phyloP scores from a whole-genome alignment of 192 early-diverging fungal species.

The Coemansia sp. region DNA sequence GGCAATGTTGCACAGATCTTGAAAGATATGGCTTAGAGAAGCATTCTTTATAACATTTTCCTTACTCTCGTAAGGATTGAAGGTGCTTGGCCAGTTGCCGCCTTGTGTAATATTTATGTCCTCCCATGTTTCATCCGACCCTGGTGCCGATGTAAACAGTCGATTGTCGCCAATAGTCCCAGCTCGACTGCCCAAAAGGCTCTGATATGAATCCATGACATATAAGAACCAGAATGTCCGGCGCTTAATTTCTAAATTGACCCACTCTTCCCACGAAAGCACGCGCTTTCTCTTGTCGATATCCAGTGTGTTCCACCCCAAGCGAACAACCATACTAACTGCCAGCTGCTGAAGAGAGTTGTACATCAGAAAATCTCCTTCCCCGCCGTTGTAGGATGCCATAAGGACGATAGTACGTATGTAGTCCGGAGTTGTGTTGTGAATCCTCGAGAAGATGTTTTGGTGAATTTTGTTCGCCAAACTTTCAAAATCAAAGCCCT shows the following conservation, averaged over 20 bases:
- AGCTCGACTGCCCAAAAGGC: constrained; percentile 31
- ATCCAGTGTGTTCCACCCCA: constrained; percentile 45
- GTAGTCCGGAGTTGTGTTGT: constrained; percentile 28
- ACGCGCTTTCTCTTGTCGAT: background rate
- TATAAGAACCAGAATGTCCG: constrained; percentile 36
- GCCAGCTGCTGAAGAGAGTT: constrained; percentile 37
- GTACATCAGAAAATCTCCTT: constrained; percentile 43
- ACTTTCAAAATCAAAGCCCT: constrained; percentile 28
- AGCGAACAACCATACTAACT: constrained; percentile 26
- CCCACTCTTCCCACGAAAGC: constrained; percentile 37
- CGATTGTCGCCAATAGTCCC: constrained; percentile 25
- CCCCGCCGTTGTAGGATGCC: constrained; percentile 39
- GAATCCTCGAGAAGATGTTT: constrained; percentile 26
- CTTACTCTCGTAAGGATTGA: constrained; percentile 5
- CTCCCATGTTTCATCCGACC: constrained; percentile 33
- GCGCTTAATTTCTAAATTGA: constrained; percentile 30
- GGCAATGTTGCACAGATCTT: constrained; percentile 15
- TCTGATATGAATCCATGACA: constrained; percentile 34
- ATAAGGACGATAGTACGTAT: constrained; percentile 37
- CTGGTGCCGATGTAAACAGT: constrained; percentile 15
- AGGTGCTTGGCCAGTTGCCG: constrained; percentile 9
- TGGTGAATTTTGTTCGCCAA: constrained; percentile 22
- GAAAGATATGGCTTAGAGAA: constrained; percentile 11
- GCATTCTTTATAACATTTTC: constrained; percentile 11
- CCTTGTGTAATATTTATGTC: constrained; percentile 11